Evolutionary conservation across 2,329 filamentous ascomycete species (phyloP).

Genomic region (Thermochaetoides dissita): DNA sequence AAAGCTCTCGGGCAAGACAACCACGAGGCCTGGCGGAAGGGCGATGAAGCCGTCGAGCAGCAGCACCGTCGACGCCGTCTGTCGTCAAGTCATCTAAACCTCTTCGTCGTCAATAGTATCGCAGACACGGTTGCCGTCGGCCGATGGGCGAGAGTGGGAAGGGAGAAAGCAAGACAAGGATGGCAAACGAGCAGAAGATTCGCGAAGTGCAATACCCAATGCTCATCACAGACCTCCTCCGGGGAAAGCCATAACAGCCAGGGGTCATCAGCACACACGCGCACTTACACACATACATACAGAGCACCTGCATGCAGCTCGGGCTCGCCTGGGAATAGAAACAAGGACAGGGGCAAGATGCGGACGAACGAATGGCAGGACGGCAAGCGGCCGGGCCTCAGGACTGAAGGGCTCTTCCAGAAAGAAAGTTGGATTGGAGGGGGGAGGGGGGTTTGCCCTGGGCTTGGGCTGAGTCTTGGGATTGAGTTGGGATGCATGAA

Average conservation of each 20-base stretch:
- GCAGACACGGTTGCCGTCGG: conserved; percentile 15
- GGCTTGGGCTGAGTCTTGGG: too few species aligned
- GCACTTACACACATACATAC: too few species aligned
- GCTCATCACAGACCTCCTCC: too few species aligned
- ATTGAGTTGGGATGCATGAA: too few species aligned
- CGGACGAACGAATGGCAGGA: conserved; percentile 7
- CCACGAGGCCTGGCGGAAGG: conserved; percentile 17
- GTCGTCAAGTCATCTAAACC: conserved; percentile 32
- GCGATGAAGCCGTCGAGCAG: conserved; percentile 18
- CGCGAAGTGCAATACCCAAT: too few species aligned
- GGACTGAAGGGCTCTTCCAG: conserved; percentile 8
- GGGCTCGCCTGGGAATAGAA: conserved; percentile 20
- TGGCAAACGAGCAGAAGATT: too few species aligned
- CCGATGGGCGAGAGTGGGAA: conserved; percentile 17
- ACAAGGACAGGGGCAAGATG: conserved; percentile 14
- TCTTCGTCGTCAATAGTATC: conserved; percentile 15
- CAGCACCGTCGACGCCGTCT: conserved; percentile 19
- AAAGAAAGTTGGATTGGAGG: conserved; percentile 7
- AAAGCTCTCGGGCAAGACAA: neutral
- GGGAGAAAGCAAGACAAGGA: conserved; percentile 8
- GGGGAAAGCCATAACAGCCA: too few species aligned
- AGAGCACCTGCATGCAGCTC: conserved; percentile 10
- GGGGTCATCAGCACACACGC: too few species aligned
- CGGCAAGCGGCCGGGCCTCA: conserved; percentile 5
- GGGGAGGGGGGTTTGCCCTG: too few species aligned